A percentile compares a stretch with the other conserved stretches of the same genome.
These are phyloP conservation scores for Daldinia vernicosa DNA, from an alignment of 495 filamentous ascomycete species.

Conservation along the genomic window DNA sequence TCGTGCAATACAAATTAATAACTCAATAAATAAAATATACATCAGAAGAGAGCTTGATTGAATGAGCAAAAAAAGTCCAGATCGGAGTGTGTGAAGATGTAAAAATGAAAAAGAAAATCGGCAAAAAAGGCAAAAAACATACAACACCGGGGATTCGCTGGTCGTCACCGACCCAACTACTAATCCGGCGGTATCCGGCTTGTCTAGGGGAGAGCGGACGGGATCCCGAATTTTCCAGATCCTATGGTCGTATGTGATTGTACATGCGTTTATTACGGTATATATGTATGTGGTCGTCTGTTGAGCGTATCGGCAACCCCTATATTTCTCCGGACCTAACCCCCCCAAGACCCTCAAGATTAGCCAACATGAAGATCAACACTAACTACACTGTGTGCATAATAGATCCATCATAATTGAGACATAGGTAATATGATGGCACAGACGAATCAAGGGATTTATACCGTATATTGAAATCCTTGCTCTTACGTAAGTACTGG, in stretches of 20 bases:
- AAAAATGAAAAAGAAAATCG: background rate
- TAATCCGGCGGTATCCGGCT: background rate
- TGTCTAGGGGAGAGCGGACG: slow-evolving; percentile 57
- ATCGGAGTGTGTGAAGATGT: background rate
- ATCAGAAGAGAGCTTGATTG: too few relatives aligned
- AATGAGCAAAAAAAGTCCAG: background rate
- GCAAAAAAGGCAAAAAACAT: slow-evolving; percentile 40
- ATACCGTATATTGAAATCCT: too few relatives aligned
- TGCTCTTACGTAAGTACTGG: too few relatives aligned
- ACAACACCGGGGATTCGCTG: slow-evolving; percentile 59
- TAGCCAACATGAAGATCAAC: too few relatives aligned
- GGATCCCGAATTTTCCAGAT: slow-evolving; percentile 56
- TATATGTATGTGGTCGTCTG: background rate
- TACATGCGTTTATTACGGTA: background rate
- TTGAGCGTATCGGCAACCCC: background rate
- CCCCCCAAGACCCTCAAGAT: background rate
- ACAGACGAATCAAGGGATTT: too few relatives aligned
- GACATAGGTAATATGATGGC: too few relatives aligned
- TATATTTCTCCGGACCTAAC: background rate
- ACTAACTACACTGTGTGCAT: too few relatives aligned
- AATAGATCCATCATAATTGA: too few relatives aligned
- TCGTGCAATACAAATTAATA: too few relatives aligned
- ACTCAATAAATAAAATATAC: too few relatives aligned
- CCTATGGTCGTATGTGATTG: slow-evolving; percentile 53
- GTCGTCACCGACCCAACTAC: slow-evolving; percentile 57